Percentiles rank a stretch among this genome's conserved stretches.
phyloP scores from a whole-genome alignment of 345 rosid species.

The Alliaria petiolata region DNA sequence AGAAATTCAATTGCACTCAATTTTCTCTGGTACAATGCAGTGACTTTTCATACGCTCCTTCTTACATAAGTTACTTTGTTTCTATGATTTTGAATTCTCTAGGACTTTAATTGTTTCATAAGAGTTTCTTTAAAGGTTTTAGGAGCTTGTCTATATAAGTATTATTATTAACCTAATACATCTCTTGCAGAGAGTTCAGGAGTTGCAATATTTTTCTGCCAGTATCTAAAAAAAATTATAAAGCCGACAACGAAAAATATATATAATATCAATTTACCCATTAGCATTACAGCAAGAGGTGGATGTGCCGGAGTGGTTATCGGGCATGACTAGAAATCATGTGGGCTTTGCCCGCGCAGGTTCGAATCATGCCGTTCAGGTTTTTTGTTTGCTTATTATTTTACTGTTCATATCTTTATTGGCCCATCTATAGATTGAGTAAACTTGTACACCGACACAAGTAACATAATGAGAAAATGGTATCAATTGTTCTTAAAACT shows the following conservation, averaged over 20 bases:
- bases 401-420: no score
- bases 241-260: no score
- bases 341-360: conserved; percentile 94
- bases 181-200: background rate
- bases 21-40: no score
- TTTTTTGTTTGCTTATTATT: background rate
- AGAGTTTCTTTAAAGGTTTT: background rate
- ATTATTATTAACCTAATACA: background rate
- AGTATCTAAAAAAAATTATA: no score
- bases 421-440: background rate
- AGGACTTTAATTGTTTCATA: background rate
- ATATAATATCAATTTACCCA: background rate
- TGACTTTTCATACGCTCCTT: background rate
- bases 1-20: background rate
- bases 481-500: no score
- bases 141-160: background rate
- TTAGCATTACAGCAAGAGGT: background rate
- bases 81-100: background rate
- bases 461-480: no score
- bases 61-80: background rate
- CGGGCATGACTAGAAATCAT: conserved; percentile 95
- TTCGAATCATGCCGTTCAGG: conserved; percentile 67
- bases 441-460: no score
- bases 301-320: conserved; percentile 49
- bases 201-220: background rate